A percentile compares a stretch with the other conserved stretches of the same genome.
Evolutionary conservation across 768 basidiomycete species (phyloP).

Genomic region (Floccularia luteovirens): DNA sequence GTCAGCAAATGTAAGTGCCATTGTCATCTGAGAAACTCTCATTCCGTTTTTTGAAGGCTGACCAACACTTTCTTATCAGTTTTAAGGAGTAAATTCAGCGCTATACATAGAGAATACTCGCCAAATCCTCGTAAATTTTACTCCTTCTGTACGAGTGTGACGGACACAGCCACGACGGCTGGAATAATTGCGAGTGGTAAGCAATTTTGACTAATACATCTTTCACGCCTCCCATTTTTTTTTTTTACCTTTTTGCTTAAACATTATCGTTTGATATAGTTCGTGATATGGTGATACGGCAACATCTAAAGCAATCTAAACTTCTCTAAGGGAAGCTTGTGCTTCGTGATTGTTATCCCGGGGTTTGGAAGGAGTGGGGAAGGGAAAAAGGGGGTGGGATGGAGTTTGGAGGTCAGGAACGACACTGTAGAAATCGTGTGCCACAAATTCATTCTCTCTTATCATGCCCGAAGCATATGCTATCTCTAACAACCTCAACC

Average conservation of each 20-base stretch:
- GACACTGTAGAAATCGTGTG: too few species aligned
- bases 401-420: too few species aligned
- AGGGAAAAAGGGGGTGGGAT: too few species aligned
- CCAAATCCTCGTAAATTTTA: conserved; percentile 72
- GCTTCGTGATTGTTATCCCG: too few species aligned
- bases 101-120: conserved; percentile 72
- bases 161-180: conserved; percentile 64
- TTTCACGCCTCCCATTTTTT: conserved; percentile 16
- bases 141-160: conserved; percentile 71
- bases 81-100: conserved; percentile 63
- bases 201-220: conserved; percentile 14
- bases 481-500: too few species aligned
- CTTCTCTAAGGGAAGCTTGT: conserved; percentile 49
- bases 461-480: too few species aligned
- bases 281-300: conserved; percentile 76
- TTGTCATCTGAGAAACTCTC: neutral
- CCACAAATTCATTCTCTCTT: too few species aligned
- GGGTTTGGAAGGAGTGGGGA: too few species aligned
- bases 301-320: conserved; percentile 69
- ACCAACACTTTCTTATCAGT: conserved; percentile 26
- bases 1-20: conserved; percentile 58
- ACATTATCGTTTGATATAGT: conserved; percentile 46
- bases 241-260: too few species aligned
- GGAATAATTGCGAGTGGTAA: conserved; percentile 73
- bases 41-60: neutral